A percentile compares a stretch with the other conserved stretches of the same genome.
phyloP scores from a whole-genome alignment of 805 yeast species.

The Candida sonorensis region DNA sequence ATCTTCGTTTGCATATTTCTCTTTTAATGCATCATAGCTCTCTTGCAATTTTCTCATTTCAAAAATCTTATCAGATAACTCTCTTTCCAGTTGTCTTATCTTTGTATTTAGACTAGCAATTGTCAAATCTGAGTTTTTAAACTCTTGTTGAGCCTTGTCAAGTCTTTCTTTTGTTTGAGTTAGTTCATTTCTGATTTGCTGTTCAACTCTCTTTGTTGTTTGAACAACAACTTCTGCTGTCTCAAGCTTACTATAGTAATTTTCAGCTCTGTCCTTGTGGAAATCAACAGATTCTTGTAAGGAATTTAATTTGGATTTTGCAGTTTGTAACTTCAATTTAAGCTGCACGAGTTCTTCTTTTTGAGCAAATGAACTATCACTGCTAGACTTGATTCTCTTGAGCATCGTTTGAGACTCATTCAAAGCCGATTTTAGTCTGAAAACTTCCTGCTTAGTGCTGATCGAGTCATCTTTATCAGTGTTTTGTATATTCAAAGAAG shows the following conservation, averaged over 20 bases:
- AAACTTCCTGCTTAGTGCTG: conserved; percentile 26
- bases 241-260: conserved; percentile 65
- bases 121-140: conserved; percentile 44
- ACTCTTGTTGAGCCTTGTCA: conserved; percentile 43
- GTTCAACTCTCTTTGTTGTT: conserved; percentile 57
- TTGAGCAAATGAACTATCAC: conserved; percentile 23
- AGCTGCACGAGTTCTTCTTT: conserved; percentile 36
- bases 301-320: conserved; percentile 49
- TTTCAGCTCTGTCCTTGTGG: conserved; percentile 68
- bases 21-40: conserved; percentile 43
- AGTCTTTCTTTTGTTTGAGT: conserved; percentile 43
- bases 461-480: conserved; percentile 22
- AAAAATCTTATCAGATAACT: conserved; percentile 48
- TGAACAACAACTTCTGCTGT: conserved; percentile 69
- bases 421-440: conserved; percentile 28
- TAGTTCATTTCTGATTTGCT: conserved; percentile 43
- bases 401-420: conserved; percentile 30
- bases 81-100: conserved; percentile 46
- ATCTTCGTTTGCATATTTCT: conserved; percentile 40
- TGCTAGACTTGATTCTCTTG: conserved; percentile 22
- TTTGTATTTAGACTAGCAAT: conserved; percentile 46
- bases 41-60: conserved; percentile 45
- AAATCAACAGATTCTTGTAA: conserved; percentile 47
- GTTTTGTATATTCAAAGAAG: conserved; percentile 6
- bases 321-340: conserved; percentile 50